These are phyloP conservation scores for Collybia mongolica DNA, from an alignment of 768 basidiomycete species.

Conservation along the genomic window DNA sequence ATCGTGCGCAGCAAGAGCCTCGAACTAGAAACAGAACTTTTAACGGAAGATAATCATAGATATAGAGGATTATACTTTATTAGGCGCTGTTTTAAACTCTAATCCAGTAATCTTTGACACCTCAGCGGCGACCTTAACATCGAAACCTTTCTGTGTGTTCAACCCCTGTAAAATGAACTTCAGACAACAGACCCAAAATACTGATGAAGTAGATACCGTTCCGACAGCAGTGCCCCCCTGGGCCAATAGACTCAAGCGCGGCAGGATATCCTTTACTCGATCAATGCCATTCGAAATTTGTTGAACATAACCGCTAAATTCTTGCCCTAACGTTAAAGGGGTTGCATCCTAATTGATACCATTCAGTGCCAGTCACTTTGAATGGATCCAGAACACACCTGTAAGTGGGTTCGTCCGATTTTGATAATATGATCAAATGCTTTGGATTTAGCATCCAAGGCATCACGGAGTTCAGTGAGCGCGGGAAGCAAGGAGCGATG, in stretches of 20 bases:
- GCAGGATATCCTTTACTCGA: slow-evolving; percentile 76
- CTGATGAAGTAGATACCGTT: slow-evolving; percentile 58
- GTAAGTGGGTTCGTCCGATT: slow-evolving; percentile 96
- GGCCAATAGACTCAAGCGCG: slow-evolving; percentile 85
- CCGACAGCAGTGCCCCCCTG: slow-evolving; percentile 99
- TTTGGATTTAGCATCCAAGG: slow-evolving; percentile 78
- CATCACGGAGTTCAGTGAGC: slow-evolving; percentile 78
- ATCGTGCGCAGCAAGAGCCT: slow-evolving; percentile 97
- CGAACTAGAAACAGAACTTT: slow-evolving; percentile 60
- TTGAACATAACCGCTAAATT: slow-evolving; percentile 97
- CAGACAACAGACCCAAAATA: background rate
- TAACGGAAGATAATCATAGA: background rate
- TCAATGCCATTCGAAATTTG: slow-evolving; percentile 90
- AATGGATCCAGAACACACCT: slow-evolving; percentile 33
- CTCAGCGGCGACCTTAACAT: slow-evolving; percentile 89
- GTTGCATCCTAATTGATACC: slow-evolving; percentile 77
- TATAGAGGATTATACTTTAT: slow-evolving; percentile 63
- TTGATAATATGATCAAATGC: slow-evolving; percentile 93
- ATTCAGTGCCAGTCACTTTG: slow-evolving; percentile 1
- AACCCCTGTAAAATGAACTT: slow-evolving; percentile 60
- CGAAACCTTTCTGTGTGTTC: slow-evolving; percentile 96
- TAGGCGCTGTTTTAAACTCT: slow-evolving; percentile 93
- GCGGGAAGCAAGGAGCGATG: slow-evolving; percentile 80
- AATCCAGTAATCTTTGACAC: slow-evolving; percentile 90
- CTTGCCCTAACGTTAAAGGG: slow-evolving; percentile 95